phyloP scores from a whole-genome alignment of 2,329 filamentous ascomycete species.

The Gnomoniopsis smithogilvyi region DNA sequence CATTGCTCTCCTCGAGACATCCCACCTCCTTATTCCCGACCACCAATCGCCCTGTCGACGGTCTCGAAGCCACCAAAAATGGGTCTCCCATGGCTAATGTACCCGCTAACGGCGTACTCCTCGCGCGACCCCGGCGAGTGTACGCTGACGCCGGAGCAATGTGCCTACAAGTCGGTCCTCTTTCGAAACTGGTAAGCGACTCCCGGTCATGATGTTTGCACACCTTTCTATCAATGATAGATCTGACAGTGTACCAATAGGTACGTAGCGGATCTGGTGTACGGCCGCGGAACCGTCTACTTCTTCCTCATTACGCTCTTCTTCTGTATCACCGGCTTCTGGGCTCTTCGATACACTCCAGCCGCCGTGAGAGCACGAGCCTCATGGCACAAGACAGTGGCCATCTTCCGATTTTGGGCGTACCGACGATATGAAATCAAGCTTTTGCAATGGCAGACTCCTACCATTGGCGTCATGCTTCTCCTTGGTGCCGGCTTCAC shows the following conservation, averaged over 20 bases:
- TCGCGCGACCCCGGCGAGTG: constrained; percentile 7
- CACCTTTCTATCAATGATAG: background rate
- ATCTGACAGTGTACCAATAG: background rate
- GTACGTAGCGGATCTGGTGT: constrained; percentile 13
- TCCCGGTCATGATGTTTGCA: background rate
- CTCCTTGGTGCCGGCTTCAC: constrained; percentile 1
- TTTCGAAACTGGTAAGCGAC: constrained; percentile 1
- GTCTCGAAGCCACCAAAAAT: background rate
- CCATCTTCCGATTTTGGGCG: constrained; percentile 3
- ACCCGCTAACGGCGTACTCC: constrained; percentile 2
- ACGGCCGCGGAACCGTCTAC: constrained; percentile 15
- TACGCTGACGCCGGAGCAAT: constrained; percentile 1
- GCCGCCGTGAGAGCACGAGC: background rate
- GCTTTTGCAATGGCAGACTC: background rate
- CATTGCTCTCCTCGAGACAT: background rate
- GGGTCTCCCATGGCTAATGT: constrained; percentile 3
- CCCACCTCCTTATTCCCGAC: background rate
- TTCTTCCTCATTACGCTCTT: constrained; percentile 12
- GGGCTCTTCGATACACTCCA: background rate
- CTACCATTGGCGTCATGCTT: background rate
- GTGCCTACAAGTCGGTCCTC: background rate
- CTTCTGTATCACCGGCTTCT: background rate
- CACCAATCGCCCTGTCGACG: background rate
- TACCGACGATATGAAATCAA: background rate
- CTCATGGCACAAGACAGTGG: constrained; percentile 4